These are phyloP conservation scores for Torrubiellomyces zombiae DNA, from an alignment of 2,329 filamentous ascomycete species.

Conservation along the genomic window DNA sequence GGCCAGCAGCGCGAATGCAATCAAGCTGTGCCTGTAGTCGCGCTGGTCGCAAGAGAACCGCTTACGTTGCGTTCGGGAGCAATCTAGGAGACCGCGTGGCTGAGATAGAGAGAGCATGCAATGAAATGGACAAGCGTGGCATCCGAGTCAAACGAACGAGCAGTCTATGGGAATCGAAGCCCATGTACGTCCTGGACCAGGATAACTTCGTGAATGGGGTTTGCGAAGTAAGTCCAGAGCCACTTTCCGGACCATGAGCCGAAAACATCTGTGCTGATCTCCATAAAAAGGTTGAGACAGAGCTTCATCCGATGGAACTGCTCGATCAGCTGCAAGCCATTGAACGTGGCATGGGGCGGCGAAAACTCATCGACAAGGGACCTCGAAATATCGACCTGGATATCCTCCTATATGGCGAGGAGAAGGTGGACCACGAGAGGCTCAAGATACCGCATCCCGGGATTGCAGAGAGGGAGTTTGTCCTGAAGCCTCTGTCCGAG, in stretches of 20 bases:
- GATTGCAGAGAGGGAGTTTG: conserved; percentile 86
- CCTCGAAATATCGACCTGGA: conserved; percentile 91
- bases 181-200: conserved; percentile 93
- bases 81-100: conserved; percentile 76
- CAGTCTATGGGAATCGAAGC: conserved; percentile 81
- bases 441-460: conserved; percentile 72
- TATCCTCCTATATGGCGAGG: conserved; percentile 65
- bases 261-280: neutral
- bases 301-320: conserved; percentile 55
- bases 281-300: conserved; percentile 55
- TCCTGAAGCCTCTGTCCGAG: conserved; percentile 74
- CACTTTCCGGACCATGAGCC: neutral
- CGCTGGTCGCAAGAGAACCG: conserved; percentile 24
- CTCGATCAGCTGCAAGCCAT: conserved; percentile 72
- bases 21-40: conserved; percentile 20
- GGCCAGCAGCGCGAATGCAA: too few relatives aligned
- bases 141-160: conserved; percentile 70
- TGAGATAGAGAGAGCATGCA: conserved; percentile 73
- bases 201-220: conserved; percentile 80
- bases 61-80: conserved; percentile 80
- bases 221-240: conserved; percentile 48
- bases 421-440: conserved; percentile 48
- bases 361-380: conserved; percentile 81
- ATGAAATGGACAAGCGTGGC: conserved; percentile 53
- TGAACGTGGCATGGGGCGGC: conserved; percentile 61